phyloP scores from a whole-genome alignment of 1,284 basidiomycete species.

The Trichosporon asahii region DNA sequence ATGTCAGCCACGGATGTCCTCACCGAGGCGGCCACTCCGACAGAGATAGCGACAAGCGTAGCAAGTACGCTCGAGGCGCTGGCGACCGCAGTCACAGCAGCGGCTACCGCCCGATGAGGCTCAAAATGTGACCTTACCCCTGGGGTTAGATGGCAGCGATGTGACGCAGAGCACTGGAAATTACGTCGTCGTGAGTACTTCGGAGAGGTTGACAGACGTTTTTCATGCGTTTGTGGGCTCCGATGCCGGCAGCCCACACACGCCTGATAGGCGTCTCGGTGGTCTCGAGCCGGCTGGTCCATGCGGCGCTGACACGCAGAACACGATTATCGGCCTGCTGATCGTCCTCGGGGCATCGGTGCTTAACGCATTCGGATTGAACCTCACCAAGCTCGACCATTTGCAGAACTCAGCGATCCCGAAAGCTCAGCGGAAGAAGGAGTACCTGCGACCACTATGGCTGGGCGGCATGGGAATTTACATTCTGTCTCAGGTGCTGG shows the following conservation, averaged over 20 bases:
- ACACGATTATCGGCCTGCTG: constrained; percentile 51
- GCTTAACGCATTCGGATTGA: constrained; percentile 51
- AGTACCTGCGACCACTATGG: constrained; percentile 50
- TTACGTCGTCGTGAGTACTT: constrained; percentile 26
- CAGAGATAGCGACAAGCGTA: constrained; percentile 2
- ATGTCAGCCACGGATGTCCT: neutral
- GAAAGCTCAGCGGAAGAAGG: constrained; percentile 40
- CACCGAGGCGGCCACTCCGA: neutral
- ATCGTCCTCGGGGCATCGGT: constrained; percentile 47
- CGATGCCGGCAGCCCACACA: neutral
- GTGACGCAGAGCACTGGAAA: constrained; percentile 27
- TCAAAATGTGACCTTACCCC: constrained; percentile 12
- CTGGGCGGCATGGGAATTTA: constrained; percentile 51
- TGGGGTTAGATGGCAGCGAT: constrained; percentile 15
- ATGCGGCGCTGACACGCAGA: constrained; percentile 29
- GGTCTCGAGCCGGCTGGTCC: neutral
- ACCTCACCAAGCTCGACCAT: constrained; percentile 53
- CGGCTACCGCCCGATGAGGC: neutral
- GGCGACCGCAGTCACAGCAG: constrained; percentile 13
- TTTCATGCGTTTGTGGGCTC: neutral
- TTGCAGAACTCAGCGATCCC: constrained; percentile 44
- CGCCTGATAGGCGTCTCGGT: neutral
- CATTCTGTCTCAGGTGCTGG: constrained; percentile 40
- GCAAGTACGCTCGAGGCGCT: constrained; percentile 20
- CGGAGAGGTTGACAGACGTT: neutral